Conservation (phyloP, 306 rosid genomes). For the Vicia villosa region DNA sequence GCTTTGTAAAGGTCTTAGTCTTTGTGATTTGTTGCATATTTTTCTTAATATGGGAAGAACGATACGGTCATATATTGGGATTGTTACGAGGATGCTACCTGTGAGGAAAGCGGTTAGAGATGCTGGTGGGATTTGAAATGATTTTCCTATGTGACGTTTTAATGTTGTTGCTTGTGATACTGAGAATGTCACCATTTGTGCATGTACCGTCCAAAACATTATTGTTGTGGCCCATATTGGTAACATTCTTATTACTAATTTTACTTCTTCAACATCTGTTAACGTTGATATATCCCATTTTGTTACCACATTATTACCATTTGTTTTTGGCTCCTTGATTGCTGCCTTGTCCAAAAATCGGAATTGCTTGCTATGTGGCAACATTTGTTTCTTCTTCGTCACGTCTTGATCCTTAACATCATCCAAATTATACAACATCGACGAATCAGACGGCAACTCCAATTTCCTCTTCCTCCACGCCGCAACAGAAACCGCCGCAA, state of each 20-base stretch:
- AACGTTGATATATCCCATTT: conserved; percentile 71
- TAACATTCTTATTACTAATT: conserved; percentile 60
- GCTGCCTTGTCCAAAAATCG: conserved; percentile 86
- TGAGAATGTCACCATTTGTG: conserved; percentile 87
- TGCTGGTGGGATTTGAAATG: conserved; percentile 71
- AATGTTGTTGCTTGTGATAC: conserved; percentile 82
- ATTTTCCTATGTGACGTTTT: conserved; percentile 71
- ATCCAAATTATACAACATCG: conserved; percentile 51
- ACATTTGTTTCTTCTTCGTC: conserved; percentile 53
- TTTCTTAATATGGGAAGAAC: conserved; percentile 52
- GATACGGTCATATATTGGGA: conserved; percentile 69
- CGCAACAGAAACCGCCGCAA: conserved; percentile 62
- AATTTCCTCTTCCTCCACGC: conserved; percentile 65
- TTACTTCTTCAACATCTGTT: conserved; percentile 87
- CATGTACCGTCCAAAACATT: conserved; percentile 76
- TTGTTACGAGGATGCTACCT: conserved; percentile 63
- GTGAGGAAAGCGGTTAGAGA: conserved; percentile 74
- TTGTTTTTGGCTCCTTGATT: conserved; percentile 47
- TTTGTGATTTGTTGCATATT: conserved; percentile 54
- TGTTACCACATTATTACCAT: conserved; percentile 3
- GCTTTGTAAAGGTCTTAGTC: conserved; percentile 69
- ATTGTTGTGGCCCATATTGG: conserved; percentile 94
- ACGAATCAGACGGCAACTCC: conserved; percentile 60
- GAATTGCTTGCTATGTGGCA: conserved; percentile 71
- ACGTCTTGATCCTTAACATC: conserved; percentile 40